Percentiles rank a stretch among this genome's conserved stretches.
phyloP scores from a whole-genome alignment of 371 early-diverging fungal species.

The Batkoa obscura region DNA sequence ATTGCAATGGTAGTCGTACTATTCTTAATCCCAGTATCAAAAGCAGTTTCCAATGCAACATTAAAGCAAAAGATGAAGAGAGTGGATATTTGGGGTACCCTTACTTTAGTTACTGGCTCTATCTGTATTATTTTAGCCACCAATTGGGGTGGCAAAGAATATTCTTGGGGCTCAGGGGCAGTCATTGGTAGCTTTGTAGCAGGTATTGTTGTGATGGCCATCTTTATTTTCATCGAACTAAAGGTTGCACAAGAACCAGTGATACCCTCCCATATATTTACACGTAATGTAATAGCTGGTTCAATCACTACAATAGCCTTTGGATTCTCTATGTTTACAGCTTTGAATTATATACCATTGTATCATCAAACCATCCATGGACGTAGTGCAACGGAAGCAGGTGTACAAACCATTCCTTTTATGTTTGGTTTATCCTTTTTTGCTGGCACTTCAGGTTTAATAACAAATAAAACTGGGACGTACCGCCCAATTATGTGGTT shows the following conservation, averaged over 20 bases:
- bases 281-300: slow-evolving; percentile 17
- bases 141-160: slow-evolving; percentile 24
- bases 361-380: neutral
- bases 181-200: slow-evolving; percentile 31
- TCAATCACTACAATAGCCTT: slow-evolving; percentile 26
- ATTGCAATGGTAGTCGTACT: slow-evolving; percentile 17
- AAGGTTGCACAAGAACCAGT: slow-evolving; percentile 33
- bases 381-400: slow-evolving; percentile 11
- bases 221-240: slow-evolving; percentile 35
- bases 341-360: neutral
- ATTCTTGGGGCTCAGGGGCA: slow-evolving; percentile 31
- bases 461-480: slow-evolving; percentile 21
- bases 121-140: slow-evolving; percentile 2
- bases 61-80: slow-evolving; percentile 20
- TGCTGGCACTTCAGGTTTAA: slow-evolving; percentile 20
- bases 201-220: slow-evolving; percentile 40
- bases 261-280: slow-evolving; percentile 25
- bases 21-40: slow-evolving; percentile 24
- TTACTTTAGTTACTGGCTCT: neutral
- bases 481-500: slow-evolving; percentile 22
- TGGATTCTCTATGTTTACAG: slow-evolving; percentile 37
- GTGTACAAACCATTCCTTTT: slow-evolving; percentile 23
- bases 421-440: slow-evolving; percentile 23
- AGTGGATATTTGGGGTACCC: neutral
- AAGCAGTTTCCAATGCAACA: slow-evolving; percentile 17